phyloP scores from a whole-genome alignment of 345 rosid genomes.

The Mallotus nudiflorus region DNA sequence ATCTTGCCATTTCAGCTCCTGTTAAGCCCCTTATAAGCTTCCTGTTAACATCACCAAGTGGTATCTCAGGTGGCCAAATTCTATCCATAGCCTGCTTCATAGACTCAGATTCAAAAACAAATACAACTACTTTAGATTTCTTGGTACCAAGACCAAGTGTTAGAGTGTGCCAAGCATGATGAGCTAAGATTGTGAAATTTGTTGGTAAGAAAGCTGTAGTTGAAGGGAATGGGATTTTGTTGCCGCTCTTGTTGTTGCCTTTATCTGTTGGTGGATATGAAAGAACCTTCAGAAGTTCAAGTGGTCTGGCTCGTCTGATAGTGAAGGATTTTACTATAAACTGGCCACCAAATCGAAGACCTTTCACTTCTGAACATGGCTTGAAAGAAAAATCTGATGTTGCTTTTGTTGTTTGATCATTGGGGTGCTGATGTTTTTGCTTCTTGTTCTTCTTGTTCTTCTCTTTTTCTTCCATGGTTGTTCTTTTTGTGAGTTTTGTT shows the following conservation, averaged over 20 bases:
- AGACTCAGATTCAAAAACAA: slow-evolving; percentile 79
- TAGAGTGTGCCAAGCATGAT: slow-evolving; percentile 96
- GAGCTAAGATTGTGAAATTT: slow-evolving; percentile 90
- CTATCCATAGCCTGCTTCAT: slow-evolving; percentile 57
- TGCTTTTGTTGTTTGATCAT: slow-evolving; percentile 45
- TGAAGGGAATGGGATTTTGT: slow-evolving; percentile 54
- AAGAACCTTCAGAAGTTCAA: slow-evolving; percentile 79
- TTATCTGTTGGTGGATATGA: slow-evolving; percentile 54
- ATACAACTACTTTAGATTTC: slow-evolving; percentile 73
- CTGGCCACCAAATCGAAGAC: slow-evolving; percentile 86
- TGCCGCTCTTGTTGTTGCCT: not conserved
- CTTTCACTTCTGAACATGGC: slow-evolving; percentile 76
- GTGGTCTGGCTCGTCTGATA: slow-evolving; percentile 70
- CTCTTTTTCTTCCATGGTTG: slow-evolving; percentile 64
- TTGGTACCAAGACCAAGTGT: slow-evolving; percentile 90
- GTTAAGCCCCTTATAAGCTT: slow-evolving; percentile 60
- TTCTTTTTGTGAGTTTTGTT: not conserved
- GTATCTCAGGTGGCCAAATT: slow-evolving; percentile 81
- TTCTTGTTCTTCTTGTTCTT: slow-evolving; percentile 66
- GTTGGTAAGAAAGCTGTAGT: slow-evolving; percentile 86
- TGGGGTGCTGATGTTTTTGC: slow-evolving; percentile 67
- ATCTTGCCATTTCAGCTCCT: slow-evolving; percentile 86
- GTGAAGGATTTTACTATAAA: slow-evolving; percentile 94
- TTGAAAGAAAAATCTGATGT: slow-evolving; percentile 74
- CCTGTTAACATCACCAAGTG: slow-evolving; percentile 88